Evolutionary conservation across 2,329 filamentous ascomycete genomes (phyloP), one percentile per base, ranked within the genome.

Genomic region (Ramichloridium luteum): DNA sequence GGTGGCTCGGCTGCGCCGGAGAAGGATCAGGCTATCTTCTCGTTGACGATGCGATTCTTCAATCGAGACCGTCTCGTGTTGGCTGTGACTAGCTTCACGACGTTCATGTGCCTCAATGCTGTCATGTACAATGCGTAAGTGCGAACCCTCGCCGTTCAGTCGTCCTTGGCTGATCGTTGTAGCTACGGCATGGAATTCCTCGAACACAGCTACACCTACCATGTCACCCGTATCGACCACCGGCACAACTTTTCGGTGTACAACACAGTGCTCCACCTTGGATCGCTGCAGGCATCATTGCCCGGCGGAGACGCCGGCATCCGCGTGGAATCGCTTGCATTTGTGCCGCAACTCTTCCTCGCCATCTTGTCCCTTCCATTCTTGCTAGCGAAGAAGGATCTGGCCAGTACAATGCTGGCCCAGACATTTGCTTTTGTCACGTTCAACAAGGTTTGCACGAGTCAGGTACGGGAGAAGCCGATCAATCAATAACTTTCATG

Each of bases 381-480:
- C 2, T 66, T 69, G 2, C 61, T 93, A 13, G 82, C 83, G 11
- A 92, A 88, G 54, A 80, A 74, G 46, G 77, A 90, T 47, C 68
- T 98, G 0, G 69, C 86, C 1, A 72, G 76, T 0, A 78, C 82
- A 4, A 86, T 96, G 81, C 71, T 96, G 39, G 84, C 83, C 3
- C 90, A 98, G 59, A 96, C 90, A 0, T 93, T 94, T 59, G 83
- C 88, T 0, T 98, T 98, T 57, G 90, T 96, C 3, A 78, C 85
- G 0, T 96, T 96, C 48, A 98, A 98, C 62, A 98, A 98, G 63
- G 90, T 98, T 40, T 96, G 88, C 68, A 98, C 90, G 3, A 93
- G 85, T 50, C 88, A 96, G 70, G 84, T 90, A 70, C 41, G 68
- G 52, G 10, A 6, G 14, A 10, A 13, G 9, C 23, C 2, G n/a